phyloP scores from a whole-genome alignment of 139 green algal genomes.

The Yamagishiella unicocca region DNA sequence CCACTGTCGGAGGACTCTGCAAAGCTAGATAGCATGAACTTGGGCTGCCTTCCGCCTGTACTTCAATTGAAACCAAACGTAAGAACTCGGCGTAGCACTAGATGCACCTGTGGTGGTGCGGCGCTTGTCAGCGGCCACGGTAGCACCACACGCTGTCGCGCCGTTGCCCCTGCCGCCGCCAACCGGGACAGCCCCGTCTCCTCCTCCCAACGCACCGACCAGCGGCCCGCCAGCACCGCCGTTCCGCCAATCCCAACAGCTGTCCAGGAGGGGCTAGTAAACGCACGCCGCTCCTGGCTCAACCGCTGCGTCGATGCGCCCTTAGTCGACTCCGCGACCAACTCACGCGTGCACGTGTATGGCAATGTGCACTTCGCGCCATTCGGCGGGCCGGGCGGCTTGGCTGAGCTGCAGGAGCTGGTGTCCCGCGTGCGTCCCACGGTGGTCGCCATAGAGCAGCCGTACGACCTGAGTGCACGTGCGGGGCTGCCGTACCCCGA shows the following conservation, averaged over 20 bases:
- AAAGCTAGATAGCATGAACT: too few species aligned
- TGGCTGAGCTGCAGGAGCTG: not conserved
- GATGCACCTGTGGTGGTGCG: too few species aligned
- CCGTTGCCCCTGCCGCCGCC: not conserved
- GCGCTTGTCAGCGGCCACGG: too few species aligned
- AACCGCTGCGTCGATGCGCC: not conserved
- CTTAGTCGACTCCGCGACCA: conserved; percentile 11
- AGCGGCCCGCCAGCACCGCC: not conserved
- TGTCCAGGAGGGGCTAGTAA: not conserved
- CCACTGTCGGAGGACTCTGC: too few species aligned
- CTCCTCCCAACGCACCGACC: not conserved
- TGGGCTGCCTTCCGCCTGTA: too few species aligned
- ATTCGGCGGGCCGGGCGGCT: not conserved
- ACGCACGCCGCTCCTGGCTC: not conserved
- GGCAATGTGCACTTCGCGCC: conserved; percentile 27
- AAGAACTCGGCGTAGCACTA: too few species aligned
- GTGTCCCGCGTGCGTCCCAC: not conserved
- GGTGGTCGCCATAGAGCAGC: conserved; percentile 31
- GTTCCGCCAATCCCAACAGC: not conserved
- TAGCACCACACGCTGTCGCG: too few species aligned
- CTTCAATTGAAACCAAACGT: too few species aligned
- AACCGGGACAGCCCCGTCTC: not conserved
- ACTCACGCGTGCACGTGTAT: conserved; percentile 30
- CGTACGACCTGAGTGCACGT: not conserved
- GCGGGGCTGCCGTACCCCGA: conserved; percentile 30